Percentiles rank a stretch among this genome's conserved stretches.
These are phyloP conservation scores for Cucumis cinereus DNA, from an alignment of 306 rosid species.

Conservation along the genomic window DNA sequence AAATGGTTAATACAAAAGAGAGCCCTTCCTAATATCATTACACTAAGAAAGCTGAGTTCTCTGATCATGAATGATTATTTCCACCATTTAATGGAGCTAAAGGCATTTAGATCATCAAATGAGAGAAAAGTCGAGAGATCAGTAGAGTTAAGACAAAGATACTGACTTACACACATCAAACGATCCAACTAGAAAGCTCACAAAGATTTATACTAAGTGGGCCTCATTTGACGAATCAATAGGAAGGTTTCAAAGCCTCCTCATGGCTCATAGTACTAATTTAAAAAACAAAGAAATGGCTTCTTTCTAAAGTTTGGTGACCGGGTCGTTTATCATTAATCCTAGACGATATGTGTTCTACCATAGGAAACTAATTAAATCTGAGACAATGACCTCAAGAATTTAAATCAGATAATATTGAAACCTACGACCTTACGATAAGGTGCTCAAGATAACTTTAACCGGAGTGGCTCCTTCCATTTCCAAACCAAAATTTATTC, in stretches of 20 bases:
- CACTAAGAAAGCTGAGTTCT: neutral
- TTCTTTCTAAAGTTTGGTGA: neutral
- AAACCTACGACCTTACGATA: neutral
- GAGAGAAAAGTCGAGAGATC: neutral
- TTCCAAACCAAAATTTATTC: neutral
- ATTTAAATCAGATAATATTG: neutral
- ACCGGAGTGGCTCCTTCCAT: neutral
- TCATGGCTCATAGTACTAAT: neutral
- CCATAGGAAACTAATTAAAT: neutral
- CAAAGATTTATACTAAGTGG: neutral
- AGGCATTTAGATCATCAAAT: neutral
- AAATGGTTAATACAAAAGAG: neutral
- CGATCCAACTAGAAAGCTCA: neutral
- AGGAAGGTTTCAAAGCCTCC: neutral
- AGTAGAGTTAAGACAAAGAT: neutral
- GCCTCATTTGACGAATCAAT: neutral
- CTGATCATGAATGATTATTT: neutral
- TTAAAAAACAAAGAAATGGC: neutral
- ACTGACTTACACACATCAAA: neutral
- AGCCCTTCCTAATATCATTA: neutral
- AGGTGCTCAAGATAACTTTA: neutral
- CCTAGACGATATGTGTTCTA: neutral
- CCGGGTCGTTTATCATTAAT: neutral
- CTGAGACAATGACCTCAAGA: neutral
- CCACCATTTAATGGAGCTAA: neutral